Base-by-base conservation (phyloP, 2,329 filamentous ascomycete species). In the Beauveria sp. region DNA sequence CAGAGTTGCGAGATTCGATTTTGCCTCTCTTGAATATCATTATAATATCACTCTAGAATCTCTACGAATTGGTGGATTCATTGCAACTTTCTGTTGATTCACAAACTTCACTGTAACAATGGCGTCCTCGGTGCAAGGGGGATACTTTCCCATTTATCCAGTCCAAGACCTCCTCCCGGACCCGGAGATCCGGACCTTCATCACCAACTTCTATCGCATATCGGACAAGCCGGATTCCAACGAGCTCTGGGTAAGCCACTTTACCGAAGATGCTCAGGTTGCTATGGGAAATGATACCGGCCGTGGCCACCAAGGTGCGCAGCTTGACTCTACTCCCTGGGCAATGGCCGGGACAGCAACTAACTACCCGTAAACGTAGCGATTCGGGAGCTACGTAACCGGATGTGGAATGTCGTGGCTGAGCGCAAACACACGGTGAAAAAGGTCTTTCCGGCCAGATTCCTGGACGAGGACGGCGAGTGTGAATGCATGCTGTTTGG, bases 321-420 rank as follows among this genome's bases (percentile, higher is more conserved):
- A n/a, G 6, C 20, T 3, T 7, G 22, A 1, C 26, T 49, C 57
- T 58, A 26, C 49, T 18, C 28, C 2, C 53, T 10, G 18, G 18
- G 45, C 38, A 24, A 14, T 16, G 10, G 42, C 20, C 12, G 12
- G n/a, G 18, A 34, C 40, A 34, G 2, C 14, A 5, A 12, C 31
- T 8, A 24, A 46, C 49, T 24, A 28, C 16, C 6, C 24, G 26
- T 6, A 5, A 53, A 43, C 34, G 6, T 26, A 80, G 79, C 77
- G 45, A 77, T 81, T 53, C 71, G 72, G 4, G 67, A 68, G 46
- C 65, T 80, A 31, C 73, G 79, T 42, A 64, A 65, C 20, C 68
- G 71, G 26, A 81, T 80, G 79, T 79, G 79, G 77, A 70, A 75
- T 14, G 65, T 67, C 22, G 73, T 79, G 22, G 66, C 68, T 61